These are phyloP conservation scores for Gigaspora rosea DNA, from an alignment of 192 early-diverging fungal genomes.

Conservation along the genomic window DNA sequence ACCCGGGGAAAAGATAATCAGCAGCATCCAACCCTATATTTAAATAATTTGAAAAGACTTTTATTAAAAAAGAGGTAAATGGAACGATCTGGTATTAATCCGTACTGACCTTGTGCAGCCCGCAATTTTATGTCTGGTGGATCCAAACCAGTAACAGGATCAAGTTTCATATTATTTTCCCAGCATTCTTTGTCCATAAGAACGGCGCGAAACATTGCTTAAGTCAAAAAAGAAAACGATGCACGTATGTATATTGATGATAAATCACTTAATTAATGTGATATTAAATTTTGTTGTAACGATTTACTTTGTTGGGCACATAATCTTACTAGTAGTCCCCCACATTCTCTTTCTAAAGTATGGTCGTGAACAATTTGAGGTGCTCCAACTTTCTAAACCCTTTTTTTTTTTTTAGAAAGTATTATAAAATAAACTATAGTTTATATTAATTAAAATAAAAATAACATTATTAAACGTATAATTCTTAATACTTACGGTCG, in stretches of 20 bases:
- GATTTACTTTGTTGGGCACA: too few species aligned
- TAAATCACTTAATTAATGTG: neutral
- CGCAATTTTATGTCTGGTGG: constrained; percentile 79
- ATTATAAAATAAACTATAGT: neutral
- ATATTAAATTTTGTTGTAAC: neutral
- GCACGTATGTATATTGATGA: neutral
- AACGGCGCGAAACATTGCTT: constrained; percentile 82
- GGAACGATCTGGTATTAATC: neutral
- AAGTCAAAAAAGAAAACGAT: neutral
- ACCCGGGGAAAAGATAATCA: constrained; percentile 88
- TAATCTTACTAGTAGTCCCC: constrained; percentile 66
- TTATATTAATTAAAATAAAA: neutral
- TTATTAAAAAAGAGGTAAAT: neutral
- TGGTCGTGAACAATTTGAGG: constrained; percentile 69
- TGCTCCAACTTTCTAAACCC: constrained; percentile 86
- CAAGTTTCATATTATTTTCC: constrained; percentile 81
- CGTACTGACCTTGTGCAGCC: constrained; percentile 64
- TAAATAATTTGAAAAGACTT: neutral
- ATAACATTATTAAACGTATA: neutral
- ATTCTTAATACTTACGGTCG: constrained; percentile 52
- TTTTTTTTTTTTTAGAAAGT: neutral
- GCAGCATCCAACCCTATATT: constrained; percentile 76
- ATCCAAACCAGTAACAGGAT: constrained; percentile 81
- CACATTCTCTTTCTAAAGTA: constrained; percentile 89
- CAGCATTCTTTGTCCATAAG: constrained; percentile 87